Conservation (phyloP, 768 basidiomycete genomes). For the Leccinum boreale region DNA sequence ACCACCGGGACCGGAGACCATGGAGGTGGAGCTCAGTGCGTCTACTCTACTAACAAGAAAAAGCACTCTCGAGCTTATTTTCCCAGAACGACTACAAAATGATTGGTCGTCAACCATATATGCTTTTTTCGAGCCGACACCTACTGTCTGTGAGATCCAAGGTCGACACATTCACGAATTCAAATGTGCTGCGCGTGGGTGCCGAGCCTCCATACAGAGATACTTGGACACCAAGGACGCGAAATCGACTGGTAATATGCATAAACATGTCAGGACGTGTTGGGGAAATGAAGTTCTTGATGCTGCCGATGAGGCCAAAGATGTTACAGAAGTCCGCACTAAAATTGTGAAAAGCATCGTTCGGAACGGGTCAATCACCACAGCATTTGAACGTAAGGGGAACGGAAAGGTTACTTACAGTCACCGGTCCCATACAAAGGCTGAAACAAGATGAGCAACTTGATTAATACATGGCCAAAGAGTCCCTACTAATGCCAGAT, state of each 20-base stretch:
- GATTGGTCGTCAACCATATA: conserved; percentile 35
- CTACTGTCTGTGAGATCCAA: conserved; percentile 6
- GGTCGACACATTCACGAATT: not conserved
- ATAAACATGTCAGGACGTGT: not conserved
- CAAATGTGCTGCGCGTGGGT: not conserved
- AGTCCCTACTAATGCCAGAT: no score
- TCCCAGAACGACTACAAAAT: not conserved
- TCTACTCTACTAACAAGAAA: no score
- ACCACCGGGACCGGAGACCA: no score
- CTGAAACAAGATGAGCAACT: no score
- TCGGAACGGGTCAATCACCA: not conserved
- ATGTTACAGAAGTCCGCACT: not conserved
- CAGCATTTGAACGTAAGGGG: not conserved
- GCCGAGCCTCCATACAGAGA: not conserved
- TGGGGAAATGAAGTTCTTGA: not conserved
- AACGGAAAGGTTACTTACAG: not conserved
- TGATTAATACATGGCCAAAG: no score
- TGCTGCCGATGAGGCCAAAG: not conserved
- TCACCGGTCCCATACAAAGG: no score
- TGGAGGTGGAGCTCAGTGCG: no score
- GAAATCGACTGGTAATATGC: not conserved
- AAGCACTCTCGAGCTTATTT: no score
- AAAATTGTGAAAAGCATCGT: not conserved
- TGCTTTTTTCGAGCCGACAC: conserved; percentile 30
- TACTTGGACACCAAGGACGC: not conserved